Evolutionary conservation across 768 basidiomycete species (phyloP).

Genomic region (Trametes sanguinea): DNA sequence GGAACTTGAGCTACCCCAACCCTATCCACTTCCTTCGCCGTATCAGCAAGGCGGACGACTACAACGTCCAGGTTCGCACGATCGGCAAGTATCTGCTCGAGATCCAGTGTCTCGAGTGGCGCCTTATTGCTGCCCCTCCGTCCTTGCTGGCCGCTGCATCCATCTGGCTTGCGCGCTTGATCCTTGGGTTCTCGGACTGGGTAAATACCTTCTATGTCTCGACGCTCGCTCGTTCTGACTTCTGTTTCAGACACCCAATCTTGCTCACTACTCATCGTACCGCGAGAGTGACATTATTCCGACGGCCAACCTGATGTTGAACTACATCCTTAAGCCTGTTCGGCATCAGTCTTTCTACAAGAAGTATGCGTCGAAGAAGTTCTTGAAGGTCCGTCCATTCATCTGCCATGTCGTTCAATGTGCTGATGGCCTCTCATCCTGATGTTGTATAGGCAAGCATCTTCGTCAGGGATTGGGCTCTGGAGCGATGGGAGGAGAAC

Average conservation of each 20-base stretch:
- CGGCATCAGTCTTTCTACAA: slow-evolving; percentile 79
- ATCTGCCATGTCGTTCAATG: background rate
- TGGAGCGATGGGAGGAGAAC: slow-evolving; percentile 70
- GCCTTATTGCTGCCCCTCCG: slow-evolving; percentile 72
- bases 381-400: slow-evolving; percentile 63
- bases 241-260: slow-evolving; percentile 66
- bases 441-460: slow-evolving; percentile 62
- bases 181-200: slow-evolving; percentile 84
- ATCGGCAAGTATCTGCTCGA: slow-evolving; percentile 91
- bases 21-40: slow-evolving; percentile 88
- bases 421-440: background rate
- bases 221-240: background rate
- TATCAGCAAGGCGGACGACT: slow-evolving; percentile 91
- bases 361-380: slow-evolving; percentile 86
- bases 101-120: slow-evolving; percentile 79
- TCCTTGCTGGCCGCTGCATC: slow-evolving; percentile 82
- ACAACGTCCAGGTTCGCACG: slow-evolving; percentile 82
- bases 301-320: slow-evolving; percentile 83
- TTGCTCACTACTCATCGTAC: slow-evolving; percentile 88
- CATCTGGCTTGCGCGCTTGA: slow-evolving; percentile 82
- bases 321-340: slow-evolving; percentile 76
- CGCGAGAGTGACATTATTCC: slow-evolving; percentile 78
- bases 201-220: slow-evolving; percentile 45
- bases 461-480: slow-evolving; percentile 84
- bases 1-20: slow-evolving; percentile 84